phyloP scores from a whole-genome alignment of 352 stramenopile genomes.

The Pythium vanterpoolii region DNA sequence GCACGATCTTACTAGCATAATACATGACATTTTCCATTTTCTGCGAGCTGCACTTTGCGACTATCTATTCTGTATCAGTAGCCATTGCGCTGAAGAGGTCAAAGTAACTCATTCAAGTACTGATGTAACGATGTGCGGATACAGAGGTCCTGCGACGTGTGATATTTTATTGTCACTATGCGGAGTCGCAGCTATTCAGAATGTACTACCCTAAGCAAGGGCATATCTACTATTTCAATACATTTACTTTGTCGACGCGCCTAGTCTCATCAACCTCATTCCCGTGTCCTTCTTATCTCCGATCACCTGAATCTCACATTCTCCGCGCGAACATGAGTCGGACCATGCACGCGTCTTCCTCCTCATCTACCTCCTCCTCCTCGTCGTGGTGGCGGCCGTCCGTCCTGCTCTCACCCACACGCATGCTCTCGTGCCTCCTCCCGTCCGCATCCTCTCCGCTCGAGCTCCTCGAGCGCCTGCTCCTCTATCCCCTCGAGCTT shows the following conservation, averaged over 20 bases:
- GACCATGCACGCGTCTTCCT: background rate
- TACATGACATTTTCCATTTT: too few species aligned
- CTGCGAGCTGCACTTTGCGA: too few species aligned
- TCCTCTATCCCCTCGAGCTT: constrained; percentile 66
- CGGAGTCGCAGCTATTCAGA: background rate
- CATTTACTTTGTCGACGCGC: constrained; percentile 1
- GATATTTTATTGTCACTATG: background rate
- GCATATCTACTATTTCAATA: constrained; percentile 5
- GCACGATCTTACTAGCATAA: too few species aligned
- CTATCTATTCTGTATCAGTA: too few species aligned
- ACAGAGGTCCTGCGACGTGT: background rate
- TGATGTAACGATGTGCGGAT: too few species aligned
- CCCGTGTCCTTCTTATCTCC: background rate
- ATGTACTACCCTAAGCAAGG: background rate
- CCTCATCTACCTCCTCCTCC: background rate
- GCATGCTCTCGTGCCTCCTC: constrained; percentile 9
- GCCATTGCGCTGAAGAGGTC: too few species aligned
- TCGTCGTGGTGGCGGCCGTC: constrained; percentile 8
- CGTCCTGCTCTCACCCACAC: constrained; percentile 8
- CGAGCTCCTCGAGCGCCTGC: constrained; percentile 43
- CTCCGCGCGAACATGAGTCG: background rate
- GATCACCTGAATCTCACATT: background rate
- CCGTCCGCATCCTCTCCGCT: constrained; percentile 28
- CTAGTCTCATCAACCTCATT: constrained; percentile 3
- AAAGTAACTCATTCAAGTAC: too few species aligned